A percentile compares a stretch with the other conserved stretches of the same genome.
These are phyloP conservation scores for Chimonanthus salicifolius DNA, from an alignment of 164 flowering plant genomes.

Conservation along the genomic window DNA sequence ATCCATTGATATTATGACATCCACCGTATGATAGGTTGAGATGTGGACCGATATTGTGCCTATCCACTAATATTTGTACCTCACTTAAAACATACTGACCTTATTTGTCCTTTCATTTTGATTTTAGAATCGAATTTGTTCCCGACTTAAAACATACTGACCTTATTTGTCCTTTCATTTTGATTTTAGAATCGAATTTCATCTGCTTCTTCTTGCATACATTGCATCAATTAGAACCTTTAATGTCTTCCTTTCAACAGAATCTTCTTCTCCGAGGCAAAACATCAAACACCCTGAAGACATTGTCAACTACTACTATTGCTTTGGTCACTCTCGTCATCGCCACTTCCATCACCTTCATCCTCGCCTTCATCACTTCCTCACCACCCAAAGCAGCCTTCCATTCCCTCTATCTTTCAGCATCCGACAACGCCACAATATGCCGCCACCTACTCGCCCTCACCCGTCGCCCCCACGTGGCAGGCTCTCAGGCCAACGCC, in stretches of 20 bases:
- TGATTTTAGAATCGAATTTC: too few species aligned
- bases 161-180: too few species aligned
- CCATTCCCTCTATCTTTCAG: slow-evolving; percentile 41
- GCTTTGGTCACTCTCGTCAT: not conserved
- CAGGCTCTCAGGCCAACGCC: slow-evolving; percentile 58
- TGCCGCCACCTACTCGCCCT: slow-evolving; percentile 50
- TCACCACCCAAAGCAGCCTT: slow-evolving; percentile 29
- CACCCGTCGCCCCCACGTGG: slow-evolving; percentile 60
- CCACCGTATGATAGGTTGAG: too few species aligned
- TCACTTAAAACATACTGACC: too few species aligned
- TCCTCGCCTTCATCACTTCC: slow-evolving; percentile 22
- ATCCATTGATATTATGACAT: too few species aligned
- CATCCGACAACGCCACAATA: slow-evolving; percentile 42
- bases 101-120: too few species aligned
- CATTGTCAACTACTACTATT: slow-evolving; percentile 2
- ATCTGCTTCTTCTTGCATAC: not conserved
- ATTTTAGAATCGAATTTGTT: too few species aligned
- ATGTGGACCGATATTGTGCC: too few species aligned
- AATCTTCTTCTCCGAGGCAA: not conserved
- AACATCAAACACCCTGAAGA: not conserved
- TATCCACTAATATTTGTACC: too few species aligned
- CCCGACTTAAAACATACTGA: too few species aligned
- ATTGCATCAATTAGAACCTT: not conserved
- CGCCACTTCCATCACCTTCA: slow-evolving; percentile 4
- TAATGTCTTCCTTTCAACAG: not conserved